Conservation (phyloP, 257 asterid species). For the Solanum arcanum region DNA sequence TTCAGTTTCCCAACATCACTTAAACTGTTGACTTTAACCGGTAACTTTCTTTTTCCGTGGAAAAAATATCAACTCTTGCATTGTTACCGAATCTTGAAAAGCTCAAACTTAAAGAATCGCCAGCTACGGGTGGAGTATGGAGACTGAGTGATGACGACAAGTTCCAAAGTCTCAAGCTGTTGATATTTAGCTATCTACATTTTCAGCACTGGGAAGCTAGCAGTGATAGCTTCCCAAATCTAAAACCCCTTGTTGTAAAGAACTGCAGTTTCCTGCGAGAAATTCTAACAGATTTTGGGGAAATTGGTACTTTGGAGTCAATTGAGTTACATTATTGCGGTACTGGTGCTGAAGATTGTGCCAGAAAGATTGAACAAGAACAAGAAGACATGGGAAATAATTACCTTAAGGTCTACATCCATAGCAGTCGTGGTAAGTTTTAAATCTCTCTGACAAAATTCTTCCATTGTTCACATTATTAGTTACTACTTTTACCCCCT, state of each 20-base stretch:
- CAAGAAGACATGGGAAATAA: not conserved
- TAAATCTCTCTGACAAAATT: not conserved
- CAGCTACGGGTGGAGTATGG: not conserved
- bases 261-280: not conserved
- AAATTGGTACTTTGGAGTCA: not conserved
- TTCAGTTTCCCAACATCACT: not conserved
- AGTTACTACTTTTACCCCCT: too few species aligned
- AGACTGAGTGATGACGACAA: not conserved
- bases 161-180: not conserved
- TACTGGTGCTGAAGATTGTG: not conserved
- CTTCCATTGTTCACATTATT: not conserved
- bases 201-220: not conserved
- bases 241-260: not conserved
- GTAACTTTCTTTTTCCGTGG: not conserved
- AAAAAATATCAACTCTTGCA: not conserved
- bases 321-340: not conserved
- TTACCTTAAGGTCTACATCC: not conserved
- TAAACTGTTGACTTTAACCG: not conserved
- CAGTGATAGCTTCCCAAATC: not conserved
- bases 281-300: not conserved
- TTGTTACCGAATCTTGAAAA: not conserved
- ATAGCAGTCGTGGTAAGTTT: not conserved
- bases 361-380: not conserved
- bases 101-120: not conserved
- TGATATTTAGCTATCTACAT: not conserved